Percentiles rank a stretch among this genome's conserved stretches.
phyloP scores from a whole-genome alignment of 108 stramenopile species.

The Asterionellopsis glacialis region DNA sequence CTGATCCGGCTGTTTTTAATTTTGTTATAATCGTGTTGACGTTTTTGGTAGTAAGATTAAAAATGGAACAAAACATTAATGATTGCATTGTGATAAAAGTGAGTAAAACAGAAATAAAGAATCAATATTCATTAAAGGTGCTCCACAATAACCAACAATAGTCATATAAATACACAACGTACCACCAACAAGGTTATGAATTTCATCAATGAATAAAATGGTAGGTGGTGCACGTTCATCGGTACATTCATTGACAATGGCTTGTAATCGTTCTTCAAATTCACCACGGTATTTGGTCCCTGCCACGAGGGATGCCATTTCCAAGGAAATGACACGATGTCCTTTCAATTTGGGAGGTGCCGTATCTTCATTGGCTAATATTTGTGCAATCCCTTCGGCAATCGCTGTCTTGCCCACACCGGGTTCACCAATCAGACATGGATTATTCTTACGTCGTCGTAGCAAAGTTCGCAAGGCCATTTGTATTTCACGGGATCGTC shows the following conservation, averaged over 20 bases:
- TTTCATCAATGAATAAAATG: slow-evolving; percentile 85
- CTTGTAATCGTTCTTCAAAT: slow-evolving; percentile 86
- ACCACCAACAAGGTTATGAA: slow-evolving; percentile 18
- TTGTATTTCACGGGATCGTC: slow-evolving; percentile 74
- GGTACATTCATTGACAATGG: slow-evolving; percentile 74
- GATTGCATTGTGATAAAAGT: too few relatives aligned
- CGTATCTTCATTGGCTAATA: slow-evolving; percentile 50
- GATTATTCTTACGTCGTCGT: slow-evolving; percentile 86
- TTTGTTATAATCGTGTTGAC: too few relatives aligned
- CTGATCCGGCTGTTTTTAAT: slow-evolving; percentile 57
- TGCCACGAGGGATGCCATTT: slow-evolving; percentile 73
- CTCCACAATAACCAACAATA: too few relatives aligned
- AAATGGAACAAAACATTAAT: too few relatives aligned
- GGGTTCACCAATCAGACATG: slow-evolving; percentile 70
- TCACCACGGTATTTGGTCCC: slow-evolving; percentile 88
- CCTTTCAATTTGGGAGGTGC: slow-evolving; percentile 67
- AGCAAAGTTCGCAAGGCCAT: slow-evolving; percentile 60
- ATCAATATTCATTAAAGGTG: too few relatives aligned
- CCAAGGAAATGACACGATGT: slow-evolving; percentile 73
- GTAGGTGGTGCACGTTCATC: slow-evolving; percentile 74
- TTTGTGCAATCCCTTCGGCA: slow-evolving; percentile 82
- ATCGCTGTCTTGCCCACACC: slow-evolving; percentile 82
- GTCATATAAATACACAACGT: too few relatives aligned
- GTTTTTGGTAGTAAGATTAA: too few relatives aligned
- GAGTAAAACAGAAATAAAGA: too few relatives aligned